Evolutionary conservation across 192 early-diverging fungal genomes (phyloP).

Genomic region (Chytriomyces sp.): DNA sequence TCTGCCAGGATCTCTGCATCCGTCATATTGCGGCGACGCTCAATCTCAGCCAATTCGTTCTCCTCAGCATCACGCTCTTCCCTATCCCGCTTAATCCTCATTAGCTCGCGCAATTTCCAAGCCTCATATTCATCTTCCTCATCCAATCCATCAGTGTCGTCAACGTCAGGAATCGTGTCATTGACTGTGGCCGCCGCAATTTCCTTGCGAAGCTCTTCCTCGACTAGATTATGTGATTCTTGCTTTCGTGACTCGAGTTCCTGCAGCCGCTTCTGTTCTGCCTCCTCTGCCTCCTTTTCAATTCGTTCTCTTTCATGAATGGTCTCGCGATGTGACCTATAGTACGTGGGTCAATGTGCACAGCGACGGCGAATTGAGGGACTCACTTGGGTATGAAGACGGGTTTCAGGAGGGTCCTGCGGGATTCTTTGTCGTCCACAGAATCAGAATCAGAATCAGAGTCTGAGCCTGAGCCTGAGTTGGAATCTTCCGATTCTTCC

Average conservation of each 20-base stretch:
- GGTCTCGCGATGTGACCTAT: conserved; percentile 52
- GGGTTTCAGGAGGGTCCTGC: conserved; percentile 75
- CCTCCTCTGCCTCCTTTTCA: conserved; percentile 58
- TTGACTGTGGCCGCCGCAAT: conserved; percentile 56
- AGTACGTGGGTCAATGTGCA: background rate
- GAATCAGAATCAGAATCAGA: conserved; percentile 62
- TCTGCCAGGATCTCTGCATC: conserved; percentile 79
- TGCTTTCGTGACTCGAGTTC: conserved; percentile 64
- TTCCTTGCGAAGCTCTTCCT: conserved; percentile 69
- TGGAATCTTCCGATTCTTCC: conserved; percentile 38
- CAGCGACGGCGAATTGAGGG: background rate
- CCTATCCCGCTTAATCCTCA: conserved; percentile 84
- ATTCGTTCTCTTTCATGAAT: conserved; percentile 59
- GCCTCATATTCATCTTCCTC: conserved; percentile 85
- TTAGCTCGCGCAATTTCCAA: conserved; percentile 90
- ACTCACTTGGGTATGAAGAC: conserved; percentile 89
- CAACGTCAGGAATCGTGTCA: conserved; percentile 61
- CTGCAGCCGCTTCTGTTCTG: conserved; percentile 53
- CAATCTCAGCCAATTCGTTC: conserved; percentile 75
- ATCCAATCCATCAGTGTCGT: conserved; percentile 91
- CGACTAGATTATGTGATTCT: conserved; percentile 78
- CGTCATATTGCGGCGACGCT: conserved; percentile 77
- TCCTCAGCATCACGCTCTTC: conserved; percentile 72
- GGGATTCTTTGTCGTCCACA: conserved; percentile 60
- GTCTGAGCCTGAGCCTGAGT: conserved; percentile 51